phyloP scores from a whole-genome alignment of 257 asterid species.

The Buddleja alternifolia region DNA sequence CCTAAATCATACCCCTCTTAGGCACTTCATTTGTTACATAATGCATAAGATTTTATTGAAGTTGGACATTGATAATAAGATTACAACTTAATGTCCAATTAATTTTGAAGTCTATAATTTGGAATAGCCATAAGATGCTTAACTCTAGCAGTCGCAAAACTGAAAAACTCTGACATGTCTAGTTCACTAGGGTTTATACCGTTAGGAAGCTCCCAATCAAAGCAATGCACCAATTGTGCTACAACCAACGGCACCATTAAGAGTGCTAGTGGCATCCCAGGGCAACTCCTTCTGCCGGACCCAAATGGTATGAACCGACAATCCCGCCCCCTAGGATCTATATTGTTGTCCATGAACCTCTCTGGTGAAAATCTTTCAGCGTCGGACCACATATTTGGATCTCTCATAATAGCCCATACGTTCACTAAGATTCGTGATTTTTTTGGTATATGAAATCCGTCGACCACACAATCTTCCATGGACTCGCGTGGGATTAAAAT shows the following conservation, averaged over 20 bases:
- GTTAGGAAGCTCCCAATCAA: conserved; percentile 28
- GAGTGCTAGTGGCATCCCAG: too few relatives aligned
- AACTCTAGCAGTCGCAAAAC: conserved; percentile 11
- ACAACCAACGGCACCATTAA: background rate
- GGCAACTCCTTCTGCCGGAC: too few relatives aligned
- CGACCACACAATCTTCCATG: conserved; percentile 20
- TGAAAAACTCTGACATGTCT: conserved; percentile 6
- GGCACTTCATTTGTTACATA: too few relatives aligned
- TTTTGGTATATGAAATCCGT: conserved; percentile 15
- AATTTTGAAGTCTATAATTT: too few relatives aligned
- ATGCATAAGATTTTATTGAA: too few relatives aligned
- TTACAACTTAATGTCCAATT: too few relatives aligned
- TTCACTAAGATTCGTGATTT: conserved; percentile 3
- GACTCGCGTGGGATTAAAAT: background rate
- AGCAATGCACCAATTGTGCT: conserved; percentile 30
- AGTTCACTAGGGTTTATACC: conserved; percentile 4
- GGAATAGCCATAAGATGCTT: too few relatives aligned
- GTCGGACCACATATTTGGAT: conserved; percentile 17
- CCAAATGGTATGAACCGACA: too few relatives aligned
- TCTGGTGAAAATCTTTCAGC: conserved; percentile 19
- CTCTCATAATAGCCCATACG: conserved; percentile 23
- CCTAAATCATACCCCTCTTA: too few relatives aligned
- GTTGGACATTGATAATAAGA: too few relatives aligned
- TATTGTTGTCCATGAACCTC: conserved; percentile 19
- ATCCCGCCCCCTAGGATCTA: background rate